Base-by-base conservation (phyloP, 1,284 basidiomycete genomes). In the Violaceomyces palustris region DNA sequence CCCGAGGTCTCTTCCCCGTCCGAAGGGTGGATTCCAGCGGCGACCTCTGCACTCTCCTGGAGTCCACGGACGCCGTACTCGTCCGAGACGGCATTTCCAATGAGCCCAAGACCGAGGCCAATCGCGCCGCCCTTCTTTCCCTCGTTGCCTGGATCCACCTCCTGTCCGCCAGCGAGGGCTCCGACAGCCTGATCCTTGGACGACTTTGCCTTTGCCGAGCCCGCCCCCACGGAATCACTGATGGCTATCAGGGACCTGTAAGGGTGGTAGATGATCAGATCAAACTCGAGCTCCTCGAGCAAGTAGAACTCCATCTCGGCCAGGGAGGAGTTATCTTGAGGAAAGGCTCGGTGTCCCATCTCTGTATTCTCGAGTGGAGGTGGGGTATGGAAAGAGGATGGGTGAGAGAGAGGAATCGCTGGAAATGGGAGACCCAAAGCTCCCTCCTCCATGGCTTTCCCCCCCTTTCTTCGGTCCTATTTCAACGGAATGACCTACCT, bases 271-370 rank as follows among this genome's bases (percentile, higher is more conserved):
- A 97, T 80, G 38, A 86, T 82, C 30, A 98, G 78, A 75, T 97
- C 90, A 67, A 93, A 97, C 74, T 94, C 90, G 30, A 98, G 81
- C 72, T 98, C 93, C 66, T 90, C 89, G 17, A 98, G 82, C 11
- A 98, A 82, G 75, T 96, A 97, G 76, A 97, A 97, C 74, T 97
- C 93, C 92, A 96, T 96, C 74, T 97, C 92, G 4, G 92, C 93
- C 5, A 98, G 77, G n/a, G 84, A 81, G 19, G 64, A 56, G 61
- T 89, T 84, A 69, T 96, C 90, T 0, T 83, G 80, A 0, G 87
- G 83, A 64, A 93, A 89, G 25, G 80, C 36, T 0, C 46, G 24
- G 35, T 48, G 57, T 1, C 64, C 64, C 0, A 53, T 33, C 31
- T 69, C 67, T 35, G 38, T 22, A n/a, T n/a, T n/a, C n/a, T n/a